These are phyloP conservation scores for Rugonectria rugulosa DNA, from an alignment of 2,329 filamentous ascomycete species.

Conservation along the genomic window DNA sequence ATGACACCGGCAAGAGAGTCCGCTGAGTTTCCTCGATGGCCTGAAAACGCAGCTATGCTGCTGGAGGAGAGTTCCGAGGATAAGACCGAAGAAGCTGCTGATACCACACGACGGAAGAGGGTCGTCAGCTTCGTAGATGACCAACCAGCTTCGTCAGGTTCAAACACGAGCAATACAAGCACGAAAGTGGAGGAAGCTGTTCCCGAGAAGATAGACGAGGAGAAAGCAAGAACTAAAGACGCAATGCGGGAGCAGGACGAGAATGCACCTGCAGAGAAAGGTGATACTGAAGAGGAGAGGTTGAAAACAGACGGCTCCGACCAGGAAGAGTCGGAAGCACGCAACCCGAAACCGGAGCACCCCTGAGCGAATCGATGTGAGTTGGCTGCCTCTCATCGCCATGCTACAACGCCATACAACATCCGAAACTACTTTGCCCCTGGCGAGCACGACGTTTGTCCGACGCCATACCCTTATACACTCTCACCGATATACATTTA, in stretches of 20 bases:
- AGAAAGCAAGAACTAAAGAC: background rate
- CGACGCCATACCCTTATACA: too few species aligned
- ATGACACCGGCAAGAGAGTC: slow-evolving; percentile 45
- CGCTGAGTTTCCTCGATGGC: slow-evolving; percentile 32
- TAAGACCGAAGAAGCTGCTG: slow-evolving; percentile 26
- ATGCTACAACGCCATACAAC: too few species aligned
- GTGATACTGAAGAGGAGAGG: slow-evolving; percentile 29
- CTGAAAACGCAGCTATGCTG: slow-evolving; percentile 9
- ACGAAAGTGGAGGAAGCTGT: slow-evolving; percentile 13
- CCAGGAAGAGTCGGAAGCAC: too few species aligned
- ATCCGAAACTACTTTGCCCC: too few species aligned
- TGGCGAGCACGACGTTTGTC: too few species aligned
- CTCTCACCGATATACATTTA: too few species aligned
- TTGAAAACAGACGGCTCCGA: too few species aligned
- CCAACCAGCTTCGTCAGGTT: slow-evolving; percentile 25
- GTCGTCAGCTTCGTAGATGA: slow-evolving; percentile 36
- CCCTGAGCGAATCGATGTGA: too few species aligned
- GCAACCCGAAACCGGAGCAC: too few species aligned
- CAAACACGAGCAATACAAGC: slow-evolving; percentile 19
- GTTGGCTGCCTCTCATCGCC: too few species aligned
- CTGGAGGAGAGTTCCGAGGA: slow-evolving; percentile 24
- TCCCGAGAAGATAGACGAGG: background rate
- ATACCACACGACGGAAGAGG: slow-evolving; percentile 29
- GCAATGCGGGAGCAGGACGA: background rate
- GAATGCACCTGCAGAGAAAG: background rate